Conservation (phyloP, 768 basidiomycete species). For the Calocybe indica region DNA sequence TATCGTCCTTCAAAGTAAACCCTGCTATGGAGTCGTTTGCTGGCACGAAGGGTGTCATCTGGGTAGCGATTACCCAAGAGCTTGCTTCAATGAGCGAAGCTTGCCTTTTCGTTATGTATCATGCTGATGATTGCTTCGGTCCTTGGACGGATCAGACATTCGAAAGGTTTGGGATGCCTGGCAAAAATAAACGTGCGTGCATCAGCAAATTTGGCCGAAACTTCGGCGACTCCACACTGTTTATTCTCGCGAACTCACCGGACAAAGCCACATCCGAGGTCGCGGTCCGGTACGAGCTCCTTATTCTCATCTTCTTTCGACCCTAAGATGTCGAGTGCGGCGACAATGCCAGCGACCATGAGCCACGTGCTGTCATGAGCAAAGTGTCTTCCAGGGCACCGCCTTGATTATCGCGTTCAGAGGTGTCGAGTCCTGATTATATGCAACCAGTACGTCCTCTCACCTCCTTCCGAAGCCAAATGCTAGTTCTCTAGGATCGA, state of each 20-base stretch:
- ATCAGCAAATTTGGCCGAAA: no score
- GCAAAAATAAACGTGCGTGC: neutral
- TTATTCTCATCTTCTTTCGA: slow-evolving; percentile 34
- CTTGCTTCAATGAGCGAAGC: slow-evolving; percentile 4
- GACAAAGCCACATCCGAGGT: slow-evolving; percentile 38
- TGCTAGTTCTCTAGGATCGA: slow-evolving; percentile 41
- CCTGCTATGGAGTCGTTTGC: no score
- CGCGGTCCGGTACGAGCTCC: slow-evolving; percentile 29
- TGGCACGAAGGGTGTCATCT: no score
- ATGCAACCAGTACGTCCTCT: slow-evolving; percentile 3
- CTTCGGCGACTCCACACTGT: no score
- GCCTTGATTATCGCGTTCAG: slow-evolving; percentile 18
- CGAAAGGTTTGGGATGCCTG: slow-evolving; percentile 49
- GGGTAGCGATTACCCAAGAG: neutral
- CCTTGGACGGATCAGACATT: slow-evolving; percentile 40
- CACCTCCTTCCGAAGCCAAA: slow-evolving; percentile 58
- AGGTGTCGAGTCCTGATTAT: neutral
- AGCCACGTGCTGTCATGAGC: slow-evolving; percentile 44
- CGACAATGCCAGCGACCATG: slow-evolving; percentile 36
- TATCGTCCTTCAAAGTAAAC: no score
- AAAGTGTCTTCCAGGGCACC: slow-evolving; percentile 51
- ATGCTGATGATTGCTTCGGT: slow-evolving; percentile 22
- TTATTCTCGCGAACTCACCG: slow-evolving; percentile 26
- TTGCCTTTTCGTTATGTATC: slow-evolving; percentile 22
- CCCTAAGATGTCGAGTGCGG: slow-evolving; percentile 39